These are phyloP conservation scores for Poterioochromonas sp. DNA, from an alignment of 352 stramenopile species.

Conservation along the genomic window DNA sequence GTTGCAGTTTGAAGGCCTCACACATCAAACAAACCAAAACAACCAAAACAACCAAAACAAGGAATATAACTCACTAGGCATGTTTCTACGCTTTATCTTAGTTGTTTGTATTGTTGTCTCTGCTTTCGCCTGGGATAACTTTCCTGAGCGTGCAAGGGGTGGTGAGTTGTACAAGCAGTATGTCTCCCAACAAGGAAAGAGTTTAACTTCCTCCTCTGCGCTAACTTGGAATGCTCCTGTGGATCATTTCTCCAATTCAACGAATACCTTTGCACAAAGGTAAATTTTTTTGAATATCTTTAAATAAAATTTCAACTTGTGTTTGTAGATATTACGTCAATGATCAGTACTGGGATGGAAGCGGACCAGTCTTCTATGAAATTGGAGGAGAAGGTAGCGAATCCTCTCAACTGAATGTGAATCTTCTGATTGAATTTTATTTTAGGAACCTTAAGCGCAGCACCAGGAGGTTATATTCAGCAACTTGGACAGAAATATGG, in stretches of 20 bases:
- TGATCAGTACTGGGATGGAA: slow-evolving; percentile 14
- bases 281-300: not conserved
- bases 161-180: slow-evolving; percentile 19
- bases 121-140: not conserved
- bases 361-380: slow-evolving; percentile 61
- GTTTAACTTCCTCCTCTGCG: not conserved
- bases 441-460: slow-evolving; percentile 52
- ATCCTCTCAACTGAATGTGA: no score
- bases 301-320: not conserved
- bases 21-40: no score
- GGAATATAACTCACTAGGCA: no score
- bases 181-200: not conserved
- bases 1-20: no score
- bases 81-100: no score
- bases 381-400: slow-evolving; percentile 70
- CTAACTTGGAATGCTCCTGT: slow-evolving; percentile 27
- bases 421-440: no score
- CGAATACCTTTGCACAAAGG: slow-evolving; percentile 32
- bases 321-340: slow-evolving; percentile 22
- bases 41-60: no score
- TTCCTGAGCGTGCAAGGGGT: slow-evolving; percentile 14
- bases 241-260: slow-evolving; percentile 29
- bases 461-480: slow-evolving; percentile 58
- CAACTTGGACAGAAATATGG: slow-evolving; percentile 62
- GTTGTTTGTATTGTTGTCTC: not conserved